Percentiles rank a stretch among this genome's conserved stretches.
Evolutionary conservation across 1,284 basidiomycete species (phyloP).

Genomic region (Coniferiporia sulphurascens): DNA sequence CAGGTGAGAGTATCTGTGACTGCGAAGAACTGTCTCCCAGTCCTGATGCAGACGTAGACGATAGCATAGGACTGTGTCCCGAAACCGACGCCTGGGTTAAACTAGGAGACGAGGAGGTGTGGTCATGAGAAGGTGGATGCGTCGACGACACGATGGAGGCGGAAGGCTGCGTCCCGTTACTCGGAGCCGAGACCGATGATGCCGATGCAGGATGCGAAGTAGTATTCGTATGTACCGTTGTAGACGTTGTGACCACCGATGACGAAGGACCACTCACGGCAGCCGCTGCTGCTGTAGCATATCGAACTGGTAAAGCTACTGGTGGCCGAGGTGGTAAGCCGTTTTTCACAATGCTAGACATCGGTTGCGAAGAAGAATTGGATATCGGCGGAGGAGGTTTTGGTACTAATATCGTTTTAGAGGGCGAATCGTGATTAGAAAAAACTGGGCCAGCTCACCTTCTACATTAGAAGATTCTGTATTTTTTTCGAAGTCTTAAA

Average conservation of each 20-base stretch:
- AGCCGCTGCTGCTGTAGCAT: conserved; percentile 88
- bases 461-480: conserved; percentile 47
- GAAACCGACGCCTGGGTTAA: conserved; percentile 74
- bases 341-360: conserved; percentile 75
- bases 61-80: conserved; percentile 59
- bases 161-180: conserved; percentile 24
- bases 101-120: conserved; percentile 67
- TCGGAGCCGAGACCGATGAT: conserved; percentile 25
- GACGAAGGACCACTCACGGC: conserved; percentile 52
- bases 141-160: conserved; percentile 33
- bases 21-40: conserved; percentile 68
- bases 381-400: conserved; percentile 73
- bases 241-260: conserved; percentile 19
- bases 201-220: conserved; percentile 20
- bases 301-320: conserved; percentile 73
- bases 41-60: conserved; percentile 64
- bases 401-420: conserved; percentile 30
- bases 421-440: not conserved
- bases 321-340: conserved; percentile 51
- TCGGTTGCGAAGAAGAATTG: conserved; percentile 76
- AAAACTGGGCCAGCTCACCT: conserved; percentile 29
- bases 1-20: conserved; percentile 63
- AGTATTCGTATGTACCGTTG: conserved; percentile 16
- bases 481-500: not conserved
- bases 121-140: conserved; percentile 38